phyloP scores from a whole-genome alignment of 768 basidiomycete species.

The Macrolepiota fuliginosa region DNA sequence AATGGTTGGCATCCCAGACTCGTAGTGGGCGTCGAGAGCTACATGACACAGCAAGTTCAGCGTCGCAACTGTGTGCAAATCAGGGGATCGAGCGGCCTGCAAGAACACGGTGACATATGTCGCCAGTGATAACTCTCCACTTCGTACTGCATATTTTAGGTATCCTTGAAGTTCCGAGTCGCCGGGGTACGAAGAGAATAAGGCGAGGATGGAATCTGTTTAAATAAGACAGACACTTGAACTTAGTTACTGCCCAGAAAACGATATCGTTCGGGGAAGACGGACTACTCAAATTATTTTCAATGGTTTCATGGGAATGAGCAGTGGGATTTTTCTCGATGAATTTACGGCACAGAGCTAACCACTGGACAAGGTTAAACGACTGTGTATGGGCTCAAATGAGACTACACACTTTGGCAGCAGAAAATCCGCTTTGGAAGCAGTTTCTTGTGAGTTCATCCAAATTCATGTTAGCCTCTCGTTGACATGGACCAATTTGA shows the following conservation, averaged over 20 bases:
- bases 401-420: constrained; percentile 47
- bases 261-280: background rate
- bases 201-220: constrained; percentile 65
- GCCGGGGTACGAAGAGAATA: constrained; percentile 70
- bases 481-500: background rate
- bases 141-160: constrained; percentile 55
- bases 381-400: constrained; percentile 2
- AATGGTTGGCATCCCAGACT: constrained; percentile 48
- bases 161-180: constrained; percentile 68
- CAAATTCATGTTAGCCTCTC: constrained; percentile 55
- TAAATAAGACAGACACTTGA: background rate
- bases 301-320: constrained; percentile 41
- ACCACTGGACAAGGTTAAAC: constrained; percentile 51
- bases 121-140: constrained; percentile 53
- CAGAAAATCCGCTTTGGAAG: constrained; percentile 66
- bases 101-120: constrained; percentile 67
- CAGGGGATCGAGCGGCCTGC: constrained; percentile 60
- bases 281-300: constrained; percentile 25
- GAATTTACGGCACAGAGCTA: constrained; percentile 59
- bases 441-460: constrained; percentile 70
- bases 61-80: constrained; percentile 62
- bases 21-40: constrained; percentile 62
- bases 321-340: constrained; percentile 46
- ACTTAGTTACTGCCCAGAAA: background rate
- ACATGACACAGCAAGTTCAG: constrained; percentile 69